Conservation (phyloP, 306 rosid genomes). For the Carpinus fangiana region DNA sequence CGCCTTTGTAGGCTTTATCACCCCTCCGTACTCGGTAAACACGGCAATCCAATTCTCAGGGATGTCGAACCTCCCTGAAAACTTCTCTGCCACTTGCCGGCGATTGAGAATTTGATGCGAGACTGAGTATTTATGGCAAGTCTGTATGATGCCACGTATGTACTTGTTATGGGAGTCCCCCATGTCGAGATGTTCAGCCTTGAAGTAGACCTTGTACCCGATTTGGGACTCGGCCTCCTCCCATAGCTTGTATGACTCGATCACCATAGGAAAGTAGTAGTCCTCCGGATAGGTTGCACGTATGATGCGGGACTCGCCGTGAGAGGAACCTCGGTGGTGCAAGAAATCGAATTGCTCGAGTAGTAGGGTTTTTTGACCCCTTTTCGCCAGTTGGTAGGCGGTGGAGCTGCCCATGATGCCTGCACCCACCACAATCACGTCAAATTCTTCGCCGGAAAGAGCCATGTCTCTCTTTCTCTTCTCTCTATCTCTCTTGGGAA, state of each 20-base stretch:
- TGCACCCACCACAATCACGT: constrained; percentile 52
- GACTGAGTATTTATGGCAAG: constrained; percentile 32
- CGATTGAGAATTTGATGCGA: constrained; percentile 37
- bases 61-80: constrained; percentile 48
- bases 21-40: constrained; percentile 54
- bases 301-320: constrained; percentile 98
- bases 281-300: constrained; percentile 66
- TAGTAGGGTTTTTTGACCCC: constrained; percentile 53
- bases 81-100: constrained; percentile 31
- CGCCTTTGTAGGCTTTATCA: constrained; percentile 82
- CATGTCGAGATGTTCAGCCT: constrained; percentile 69
- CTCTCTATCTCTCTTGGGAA: too few relatives aligned
- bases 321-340: constrained; percentile 97
- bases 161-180: constrained; percentile 26
- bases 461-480: too few relatives aligned
- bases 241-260: constrained; percentile 76
- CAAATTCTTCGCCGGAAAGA: too few relatives aligned
- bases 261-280: constrained; percentile 55
- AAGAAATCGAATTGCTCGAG: constrained; percentile 89
- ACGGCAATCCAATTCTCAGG: constrained; percentile 72
- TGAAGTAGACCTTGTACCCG: constrained; percentile 67
- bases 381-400: constrained; percentile 62
- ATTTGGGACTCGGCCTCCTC: constrained; percentile 51
- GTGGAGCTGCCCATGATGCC: constrained; percentile 90
- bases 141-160: constrained; percentile 38